Percentiles rank a stretch among this genome's conserved stretches.
Evolutionary conservation across 345 rosid species (phyloP).

Genomic region (Pseudoturritis turrita): DNA sequence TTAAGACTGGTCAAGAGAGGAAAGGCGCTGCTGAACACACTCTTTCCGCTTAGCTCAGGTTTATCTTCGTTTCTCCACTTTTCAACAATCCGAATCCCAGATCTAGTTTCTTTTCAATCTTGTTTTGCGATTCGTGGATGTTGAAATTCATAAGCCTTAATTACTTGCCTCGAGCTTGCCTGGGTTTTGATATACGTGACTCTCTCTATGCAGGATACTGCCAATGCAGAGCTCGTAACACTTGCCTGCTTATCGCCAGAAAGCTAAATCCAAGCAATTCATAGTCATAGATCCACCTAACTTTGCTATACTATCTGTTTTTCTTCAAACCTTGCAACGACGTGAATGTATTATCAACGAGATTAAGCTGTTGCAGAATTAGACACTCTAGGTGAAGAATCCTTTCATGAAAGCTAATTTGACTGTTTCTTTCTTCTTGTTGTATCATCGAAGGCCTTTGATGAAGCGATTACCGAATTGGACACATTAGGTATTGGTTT

Average conservation of each 20-base stretch:
- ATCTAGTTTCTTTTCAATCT: conserved; percentile 19
- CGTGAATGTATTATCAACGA: neutral
- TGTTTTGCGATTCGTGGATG: neutral
- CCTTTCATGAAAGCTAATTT: no score
- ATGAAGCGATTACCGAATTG: no score
- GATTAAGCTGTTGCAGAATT: no score
- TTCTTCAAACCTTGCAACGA: neutral
- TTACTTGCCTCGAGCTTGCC: neutral
- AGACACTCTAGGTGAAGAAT: no score
- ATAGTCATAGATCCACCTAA: no score
- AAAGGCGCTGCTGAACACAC: conserved; percentile 92
- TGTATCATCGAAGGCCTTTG: no score
- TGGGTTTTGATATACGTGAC: no score
- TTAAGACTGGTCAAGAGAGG: conserved; percentile 81
- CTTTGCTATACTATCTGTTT: no score
- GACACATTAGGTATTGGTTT: no score
- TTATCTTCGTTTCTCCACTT: neutral
- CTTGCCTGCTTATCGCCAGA: neutral
- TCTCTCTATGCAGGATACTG: conserved; percentile 62
- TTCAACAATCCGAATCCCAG: neutral
- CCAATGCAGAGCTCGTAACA: conserved; percentile 76
- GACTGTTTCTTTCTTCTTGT: no score
- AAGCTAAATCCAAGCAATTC: neutral
- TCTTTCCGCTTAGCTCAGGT: conserved; percentile 96
- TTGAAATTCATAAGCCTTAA: neutral